These are phyloP conservation scores for Massarina eburnea DNA, from an alignment of 2,329 filamentous ascomycete genomes.

Conservation along the genomic window DNA sequence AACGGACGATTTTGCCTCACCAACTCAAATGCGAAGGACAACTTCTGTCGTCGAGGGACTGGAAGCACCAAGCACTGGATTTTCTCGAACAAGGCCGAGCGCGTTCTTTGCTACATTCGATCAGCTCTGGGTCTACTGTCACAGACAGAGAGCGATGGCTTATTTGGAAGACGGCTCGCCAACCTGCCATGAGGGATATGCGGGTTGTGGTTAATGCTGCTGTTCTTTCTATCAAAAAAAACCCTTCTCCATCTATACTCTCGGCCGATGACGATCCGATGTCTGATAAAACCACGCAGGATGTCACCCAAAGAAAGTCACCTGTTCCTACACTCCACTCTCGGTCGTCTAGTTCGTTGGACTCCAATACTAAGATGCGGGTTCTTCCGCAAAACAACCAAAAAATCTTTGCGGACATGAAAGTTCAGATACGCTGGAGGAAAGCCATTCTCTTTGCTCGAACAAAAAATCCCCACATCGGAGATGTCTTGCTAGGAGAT, in stretches of 20 bases:
- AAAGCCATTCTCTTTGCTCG: constrained; percentile 9
- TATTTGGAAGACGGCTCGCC: not conserved
- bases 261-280: too few species aligned
- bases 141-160: constrained; percentile 1
- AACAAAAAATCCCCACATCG: constrained; percentile 8
- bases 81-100: constrained; percentile 11
- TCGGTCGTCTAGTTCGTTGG: too few species aligned
- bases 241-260: not conserved
- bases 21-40: constrained; percentile 3
- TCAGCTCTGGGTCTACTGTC: constrained; percentile 5
- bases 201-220: constrained; percentile 2
- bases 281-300: too few species aligned
- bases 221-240: constrained; percentile 1
- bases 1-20: not conserved
- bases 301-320: too few species aligned
- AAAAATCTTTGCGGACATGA: not conserved
- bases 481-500: constrained; percentile 4
- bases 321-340: too few species aligned
- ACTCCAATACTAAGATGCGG: too few species aligned
- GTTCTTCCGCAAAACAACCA: not conserved
- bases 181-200: constrained; percentile 1
- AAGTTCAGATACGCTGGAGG: constrained; percentile 5
- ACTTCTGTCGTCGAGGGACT: constrained; percentile 2
- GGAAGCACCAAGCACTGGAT: constrained; percentile 12
- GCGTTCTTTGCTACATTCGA: constrained; percentile 9